Evolutionary conservation across 108 stramenopile genomes (phyloP), one percentile per base, ranked within the genome.

Genomic region (Fragilariopsis cylindrus): DNA sequence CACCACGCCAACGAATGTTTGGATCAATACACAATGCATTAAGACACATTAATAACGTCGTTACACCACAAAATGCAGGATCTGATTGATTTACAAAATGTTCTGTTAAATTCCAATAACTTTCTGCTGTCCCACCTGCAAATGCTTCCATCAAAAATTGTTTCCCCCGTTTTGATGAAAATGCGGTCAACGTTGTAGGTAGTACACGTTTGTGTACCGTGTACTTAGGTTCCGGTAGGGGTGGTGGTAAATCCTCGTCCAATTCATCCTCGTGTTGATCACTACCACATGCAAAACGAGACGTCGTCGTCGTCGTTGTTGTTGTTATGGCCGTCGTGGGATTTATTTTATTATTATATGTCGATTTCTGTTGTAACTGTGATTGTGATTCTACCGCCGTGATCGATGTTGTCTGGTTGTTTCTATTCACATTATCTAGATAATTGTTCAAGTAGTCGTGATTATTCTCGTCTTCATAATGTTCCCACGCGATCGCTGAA

Each of bases 61-160:
- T 92, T 7, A 98, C 73, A 12, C 97, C 96, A 73, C 98, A 99
- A 82, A 83, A 98, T 5, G 97, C 88, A 3, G 97, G 97, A 70
- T 98, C 97, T 46, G 85, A 85, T 76, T 99, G 98, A 44, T 96
- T 99, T 46, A 86, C 77, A 76, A 97, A 99, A 71, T 98, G 95
- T 75, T 94, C 88, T 53, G 86, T 82, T 39, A 96, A 78, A 8
- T 88, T 71, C 72, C 88, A 87, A 79, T 91, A 96, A 54, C 78
- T 76, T 63, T 90, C 85, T 21, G 89, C 89, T 15, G 84, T 80
- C 3, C 84, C 73, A 15, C 65, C 69, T 62, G 77, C 48, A 30
- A 71, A 50, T 4, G 85, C 57, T 13, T 89, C 69, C 55, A 83
- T 16, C 40, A 94, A 75, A 7, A 71, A 78, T 60, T 57, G 65